Evolutionary conservation across 2,329 filamentous ascomycete genomes (phyloP).

Genomic region (Fusarium coffeatum): DNA sequence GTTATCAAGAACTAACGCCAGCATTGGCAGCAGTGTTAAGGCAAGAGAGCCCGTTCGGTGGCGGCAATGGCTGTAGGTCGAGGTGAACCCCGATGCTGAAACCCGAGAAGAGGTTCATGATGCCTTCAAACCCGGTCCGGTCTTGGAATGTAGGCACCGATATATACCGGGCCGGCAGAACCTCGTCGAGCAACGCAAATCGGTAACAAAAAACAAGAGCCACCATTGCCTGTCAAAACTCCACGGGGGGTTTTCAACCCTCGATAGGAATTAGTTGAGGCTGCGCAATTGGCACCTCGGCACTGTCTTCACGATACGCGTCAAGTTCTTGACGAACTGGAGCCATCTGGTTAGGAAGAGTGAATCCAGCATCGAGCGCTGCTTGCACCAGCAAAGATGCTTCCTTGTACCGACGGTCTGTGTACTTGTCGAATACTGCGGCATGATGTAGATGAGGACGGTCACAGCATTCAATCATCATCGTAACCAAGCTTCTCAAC

Average conservation of each 20-base stretch:
- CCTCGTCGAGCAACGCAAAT: constrained; percentile 11
- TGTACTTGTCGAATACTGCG: constrained; percentile 93
- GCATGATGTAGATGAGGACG: constrained; percentile 82
- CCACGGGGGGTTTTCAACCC: constrained; percentile 38
- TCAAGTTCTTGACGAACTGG: constrained; percentile 53
- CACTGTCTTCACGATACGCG: constrained; percentile 35
- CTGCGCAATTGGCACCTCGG: constrained; percentile 46
- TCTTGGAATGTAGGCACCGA: not conserved
- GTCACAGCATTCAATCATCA: constrained; percentile 89
- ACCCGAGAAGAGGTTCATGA: constrained; percentile 12
- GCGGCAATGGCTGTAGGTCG: not conserved
- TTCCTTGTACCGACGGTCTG: constrained; percentile 86
- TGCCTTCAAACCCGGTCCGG: constrained; percentile 33
- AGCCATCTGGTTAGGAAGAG: constrained; percentile 56
- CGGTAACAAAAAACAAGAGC: constrained; percentile 15
- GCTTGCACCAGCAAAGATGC: constrained; percentile 83
- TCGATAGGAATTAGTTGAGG: constrained; percentile 50
- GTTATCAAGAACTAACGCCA: constrained; percentile 27
- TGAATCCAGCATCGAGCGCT: constrained; percentile 73
- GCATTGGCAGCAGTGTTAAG: constrained; percentile 20
- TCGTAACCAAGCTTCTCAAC: constrained; percentile 78
- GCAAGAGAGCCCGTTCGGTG: constrained; percentile 18
- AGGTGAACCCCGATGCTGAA: constrained; percentile 12
- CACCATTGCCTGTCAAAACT: constrained; percentile 7
- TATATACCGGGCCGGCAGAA: constrained; percentile 21